Evolutionary conservation across 108 stramenopile genomes (phyloP).

Genomic region (Nitzschia palea): DNA sequence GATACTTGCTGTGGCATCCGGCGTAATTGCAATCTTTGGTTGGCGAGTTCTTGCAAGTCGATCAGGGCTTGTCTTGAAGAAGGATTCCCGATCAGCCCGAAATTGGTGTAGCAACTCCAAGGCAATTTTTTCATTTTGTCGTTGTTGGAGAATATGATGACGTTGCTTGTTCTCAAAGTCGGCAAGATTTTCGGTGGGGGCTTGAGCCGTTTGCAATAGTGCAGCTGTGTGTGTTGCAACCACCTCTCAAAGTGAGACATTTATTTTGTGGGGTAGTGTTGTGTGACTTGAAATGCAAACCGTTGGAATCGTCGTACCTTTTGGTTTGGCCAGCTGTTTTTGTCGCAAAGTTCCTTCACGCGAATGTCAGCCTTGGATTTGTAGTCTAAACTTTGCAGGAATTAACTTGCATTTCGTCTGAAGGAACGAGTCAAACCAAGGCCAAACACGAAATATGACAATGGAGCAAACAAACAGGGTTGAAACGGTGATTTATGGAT

Average conservation of each 20-base stretch:
- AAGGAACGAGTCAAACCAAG: too few relatives aligned
- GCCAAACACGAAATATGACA: too few relatives aligned
- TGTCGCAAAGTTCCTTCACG: slow-evolving; percentile 16
- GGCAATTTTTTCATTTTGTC: slow-evolving; percentile 9
- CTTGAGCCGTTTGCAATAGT: slow-evolving; percentile 6
- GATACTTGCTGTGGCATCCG: too few relatives aligned
- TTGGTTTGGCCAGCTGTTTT: not conserved
- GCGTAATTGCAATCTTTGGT: too few relatives aligned
- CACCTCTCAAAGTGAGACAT: not conserved
- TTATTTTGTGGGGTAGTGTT: not conserved
- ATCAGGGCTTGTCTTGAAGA: not conserved
- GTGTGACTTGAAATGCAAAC: not conserved
- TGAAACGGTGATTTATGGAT: too few relatives aligned
- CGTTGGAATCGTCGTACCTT: not conserved
- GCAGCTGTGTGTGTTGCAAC: slow-evolving; percentile 1
- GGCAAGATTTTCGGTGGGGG: not conserved
- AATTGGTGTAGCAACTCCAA: slow-evolving; percentile 25
- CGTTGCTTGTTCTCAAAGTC: slow-evolving; percentile 23
- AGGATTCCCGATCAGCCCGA: slow-evolving; percentile 15
- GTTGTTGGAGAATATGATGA: not conserved
- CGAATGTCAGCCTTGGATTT: slow-evolving; percentile 22
- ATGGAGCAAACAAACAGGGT: too few relatives aligned
- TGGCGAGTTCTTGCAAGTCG: too few relatives aligned
- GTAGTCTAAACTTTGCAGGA: slow-evolving; percentile 54
- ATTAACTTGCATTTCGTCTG: slow-evolving; percentile 68